Evolutionary conservation across 306 rosid species (phyloP).

Genomic region (Pachyrhizus erosus): DNA sequence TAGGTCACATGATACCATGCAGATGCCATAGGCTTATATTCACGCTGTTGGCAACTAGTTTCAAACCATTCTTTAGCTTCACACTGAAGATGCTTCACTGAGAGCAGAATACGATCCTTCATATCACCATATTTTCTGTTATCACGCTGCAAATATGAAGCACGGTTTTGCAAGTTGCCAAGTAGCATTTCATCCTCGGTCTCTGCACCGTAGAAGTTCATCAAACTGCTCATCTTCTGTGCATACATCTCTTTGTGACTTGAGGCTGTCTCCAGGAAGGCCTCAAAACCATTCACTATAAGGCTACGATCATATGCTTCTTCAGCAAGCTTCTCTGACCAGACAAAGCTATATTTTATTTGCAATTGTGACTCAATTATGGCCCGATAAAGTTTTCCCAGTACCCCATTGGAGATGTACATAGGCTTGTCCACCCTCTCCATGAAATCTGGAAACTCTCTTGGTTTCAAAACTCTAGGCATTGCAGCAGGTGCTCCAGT

Average conservation of each 20-base stretch:
- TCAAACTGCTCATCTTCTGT: conserved; percentile 63
- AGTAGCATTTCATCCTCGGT: conserved; percentile 81
- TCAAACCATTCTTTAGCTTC: conserved; percentile 84
- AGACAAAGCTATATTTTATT: conserved; percentile 45
- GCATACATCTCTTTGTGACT: conserved; percentile 67
- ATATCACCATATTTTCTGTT: conserved; percentile 74
- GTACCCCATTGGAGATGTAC: conserved; percentile 71
- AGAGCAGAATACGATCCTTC: conserved; percentile 77
- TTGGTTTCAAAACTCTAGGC: conserved; percentile 78
- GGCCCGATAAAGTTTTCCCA: conserved; percentile 81
- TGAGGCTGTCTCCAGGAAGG: conserved; percentile 61
- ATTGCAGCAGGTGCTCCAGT: conserved; percentile 97
- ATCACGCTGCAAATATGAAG: conserved; percentile 84
- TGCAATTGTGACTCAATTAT: conserved; percentile 45
- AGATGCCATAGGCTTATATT: conserved; percentile 65
- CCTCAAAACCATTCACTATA: conserved; percentile 71
- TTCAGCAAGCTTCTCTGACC: conserved; percentile 63
- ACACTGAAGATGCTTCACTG: conserved; percentile 62
- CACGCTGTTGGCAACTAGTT: conserved; percentile 52
- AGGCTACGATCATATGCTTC: conserved; percentile 67
- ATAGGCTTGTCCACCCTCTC: conserved; percentile 78
- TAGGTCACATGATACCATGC: conserved; percentile 95
- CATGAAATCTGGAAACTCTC: conserved; percentile 89
- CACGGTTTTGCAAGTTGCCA: conserved; percentile 70
- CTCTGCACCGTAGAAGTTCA: conserved; percentile 72